Evolutionary conservation across 345 rosid genomes (phyloP), one percentile per base, ranked within the genome.

Genomic region (Mangifera indica): DNA sequence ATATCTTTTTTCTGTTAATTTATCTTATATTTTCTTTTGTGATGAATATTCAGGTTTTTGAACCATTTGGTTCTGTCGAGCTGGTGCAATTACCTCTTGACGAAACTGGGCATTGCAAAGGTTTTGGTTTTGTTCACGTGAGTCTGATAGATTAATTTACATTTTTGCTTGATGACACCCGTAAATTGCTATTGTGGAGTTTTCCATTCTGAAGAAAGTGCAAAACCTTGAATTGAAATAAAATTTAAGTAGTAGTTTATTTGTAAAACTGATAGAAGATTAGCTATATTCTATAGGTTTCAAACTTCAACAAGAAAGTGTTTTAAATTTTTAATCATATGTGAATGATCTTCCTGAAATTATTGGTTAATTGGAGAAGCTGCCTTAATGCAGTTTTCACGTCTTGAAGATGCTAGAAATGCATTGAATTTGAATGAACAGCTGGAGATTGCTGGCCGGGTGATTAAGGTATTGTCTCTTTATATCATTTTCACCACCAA

Each of bases 121-220:
- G 99, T 71, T 92, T 88, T 86, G 99, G 97, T 63, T 95, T 92
- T 82, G 91, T 95, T 74, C 99, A 92, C 97, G 99, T 88, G 67
- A 66, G 89, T 81, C 60, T 11, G 18, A 3, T 18, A 48, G 21
- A 17, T 25, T 29, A 29, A 29, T 29, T 29, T 46, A n/a, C 49
- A 48, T 15, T 44, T 46, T 15, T 53, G 8, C 34, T 42, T 66
- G 51, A 48, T 57, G 29, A 71, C 26, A 26, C 60, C 44, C 67
- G 32, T 46, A 46, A 70, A 67, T 49, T 60, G 58, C 51, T 55
- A 24, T 71, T 58, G 34, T 71, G 56, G 24, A 11, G 32, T 60
- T 46, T 70, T 57, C 54, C 54, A 49, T 69, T 2, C 8, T 25
- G 40, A 42, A 56, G 32, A 55, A 46, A 56, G 29, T 73, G 32